Conservation (phyloP, 345 rosid species). For the Rhodomyrtus tomentosa region DNA sequence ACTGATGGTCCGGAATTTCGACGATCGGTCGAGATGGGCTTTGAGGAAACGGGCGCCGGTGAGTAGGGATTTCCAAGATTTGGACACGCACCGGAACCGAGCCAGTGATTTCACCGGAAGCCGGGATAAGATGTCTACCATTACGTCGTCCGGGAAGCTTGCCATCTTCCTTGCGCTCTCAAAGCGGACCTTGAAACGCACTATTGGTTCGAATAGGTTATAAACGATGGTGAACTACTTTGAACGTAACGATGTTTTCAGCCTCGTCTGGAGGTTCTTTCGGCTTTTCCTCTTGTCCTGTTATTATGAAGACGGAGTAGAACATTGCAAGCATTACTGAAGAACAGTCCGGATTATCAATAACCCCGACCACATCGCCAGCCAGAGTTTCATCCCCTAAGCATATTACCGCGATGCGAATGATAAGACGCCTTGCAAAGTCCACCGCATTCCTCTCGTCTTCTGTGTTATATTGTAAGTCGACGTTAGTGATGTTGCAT, state of each 20-base stretch:
- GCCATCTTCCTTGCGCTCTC: neutral
- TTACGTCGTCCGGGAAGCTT: neutral
- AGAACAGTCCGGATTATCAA: neutral
- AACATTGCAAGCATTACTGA: too few species aligned
- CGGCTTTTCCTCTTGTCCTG: neutral
- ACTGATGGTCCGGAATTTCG: neutral
- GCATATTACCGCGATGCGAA: neutral
- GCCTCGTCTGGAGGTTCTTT: neutral
- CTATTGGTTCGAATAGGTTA: neutral
- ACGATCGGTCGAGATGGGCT: neutral
- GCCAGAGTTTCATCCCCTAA: neutral
- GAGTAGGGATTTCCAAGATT: neutral
- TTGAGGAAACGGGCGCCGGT: neutral
- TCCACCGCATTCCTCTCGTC: neutral
- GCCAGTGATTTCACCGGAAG: neutral
- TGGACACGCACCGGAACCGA: neutral
- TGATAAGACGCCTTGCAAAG: neutral
- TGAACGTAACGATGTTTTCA: neutral
- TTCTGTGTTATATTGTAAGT: neutral
- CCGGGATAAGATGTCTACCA: neutral
- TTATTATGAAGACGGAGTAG: neutral
- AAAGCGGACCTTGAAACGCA: neutral
- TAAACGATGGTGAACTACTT: neutral
- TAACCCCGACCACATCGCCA: neutral
- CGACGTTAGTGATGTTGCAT: neutral